Conservation (phyloP, 176 grass and related monocot genomes). For the Rhynchospora breviuscula region DNA sequence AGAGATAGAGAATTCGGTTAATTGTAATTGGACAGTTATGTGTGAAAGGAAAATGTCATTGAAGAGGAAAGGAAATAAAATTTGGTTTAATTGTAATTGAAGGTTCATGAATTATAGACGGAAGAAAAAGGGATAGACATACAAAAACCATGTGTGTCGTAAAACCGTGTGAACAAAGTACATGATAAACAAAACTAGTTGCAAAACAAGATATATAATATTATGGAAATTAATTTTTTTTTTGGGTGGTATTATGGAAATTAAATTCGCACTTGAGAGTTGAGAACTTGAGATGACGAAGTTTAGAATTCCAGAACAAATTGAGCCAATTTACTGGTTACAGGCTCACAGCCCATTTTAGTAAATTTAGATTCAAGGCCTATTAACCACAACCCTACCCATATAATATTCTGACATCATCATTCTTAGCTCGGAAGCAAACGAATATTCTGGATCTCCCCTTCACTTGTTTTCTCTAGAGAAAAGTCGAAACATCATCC, state of each 20-base stretch:
- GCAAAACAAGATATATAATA: neutral
- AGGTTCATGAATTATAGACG: neutral
- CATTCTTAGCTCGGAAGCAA: neutral
- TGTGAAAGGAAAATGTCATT: neutral
- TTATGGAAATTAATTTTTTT: neutral
- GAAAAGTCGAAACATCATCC: neutral
- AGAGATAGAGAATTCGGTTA: neutral
- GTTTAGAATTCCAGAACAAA: neutral
- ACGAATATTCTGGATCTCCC: neutral
- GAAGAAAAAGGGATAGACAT: neutral
- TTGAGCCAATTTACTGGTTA: neutral
- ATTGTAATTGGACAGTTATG: neutral
- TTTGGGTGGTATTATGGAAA: too few relatives aligned
- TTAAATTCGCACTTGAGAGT: neutral
- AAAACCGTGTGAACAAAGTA: neutral
- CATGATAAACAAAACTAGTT: neutral
- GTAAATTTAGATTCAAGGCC: neutral
- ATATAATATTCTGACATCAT: too few relatives aligned
- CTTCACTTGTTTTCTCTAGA: neutral
- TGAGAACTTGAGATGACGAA: too few relatives aligned
- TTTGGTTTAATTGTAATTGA: neutral
- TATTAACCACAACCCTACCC: too few relatives aligned
- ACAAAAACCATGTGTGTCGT: neutral
- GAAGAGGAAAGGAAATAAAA: too few relatives aligned
- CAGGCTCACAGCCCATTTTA: neutral